Base-by-base conservation (phyloP, 1,284 basidiomycete genomes). In the Malassezia dermatis region DNA sequence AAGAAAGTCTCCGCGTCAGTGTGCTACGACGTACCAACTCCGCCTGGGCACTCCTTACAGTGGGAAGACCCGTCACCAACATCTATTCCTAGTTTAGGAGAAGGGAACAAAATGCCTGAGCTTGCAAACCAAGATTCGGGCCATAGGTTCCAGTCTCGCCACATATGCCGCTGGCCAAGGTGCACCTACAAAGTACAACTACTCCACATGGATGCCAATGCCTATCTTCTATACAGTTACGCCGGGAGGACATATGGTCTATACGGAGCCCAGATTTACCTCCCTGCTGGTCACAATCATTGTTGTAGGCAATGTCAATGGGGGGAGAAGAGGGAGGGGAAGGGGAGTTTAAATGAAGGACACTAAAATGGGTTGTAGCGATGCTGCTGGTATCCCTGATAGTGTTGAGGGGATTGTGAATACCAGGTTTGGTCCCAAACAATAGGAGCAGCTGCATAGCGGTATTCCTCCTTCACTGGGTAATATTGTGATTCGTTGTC, bases 301-400 rank as follows among this genome's bases (percentile, higher is more conserved):
- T 8, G 15, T 34, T 34, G 15, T n/a, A 15, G 13, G 32, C n/a
- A 34, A 15, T 39, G 17, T 10, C 6, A 21, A 8, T 39, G 3
- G 37, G 19, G n/a, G 2, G 7, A 12, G n/a, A n/a, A n/a, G n/a
- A n/a, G n/a, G n/a, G n/a, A n/a, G n/a, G n/a, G n/a, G n/a, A n/a
- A n/a, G n/a, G n/a, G n/a, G n/a, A n/a, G n/a, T 39, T 39, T 8
- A 39, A 39, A 39, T 11, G 32, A 32, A 28, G 46, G 26, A 21
- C 15, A 5, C 21, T 44, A 51, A 24, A 53, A 35, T 13, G 51
- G 51, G 19, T 53, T 30, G 51, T 53, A 53, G 21, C 51, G 51
- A 40, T 45, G 31, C 13, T 45, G 31, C 4, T 47, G 27, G 27
- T 47, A 47, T 19, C 15, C 26, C 26, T 19, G 15, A 21, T 13